phyloP scores from a whole-genome alignment of 176 grass and related monocot genomes.

The Rhynchospora pubera region DNA sequence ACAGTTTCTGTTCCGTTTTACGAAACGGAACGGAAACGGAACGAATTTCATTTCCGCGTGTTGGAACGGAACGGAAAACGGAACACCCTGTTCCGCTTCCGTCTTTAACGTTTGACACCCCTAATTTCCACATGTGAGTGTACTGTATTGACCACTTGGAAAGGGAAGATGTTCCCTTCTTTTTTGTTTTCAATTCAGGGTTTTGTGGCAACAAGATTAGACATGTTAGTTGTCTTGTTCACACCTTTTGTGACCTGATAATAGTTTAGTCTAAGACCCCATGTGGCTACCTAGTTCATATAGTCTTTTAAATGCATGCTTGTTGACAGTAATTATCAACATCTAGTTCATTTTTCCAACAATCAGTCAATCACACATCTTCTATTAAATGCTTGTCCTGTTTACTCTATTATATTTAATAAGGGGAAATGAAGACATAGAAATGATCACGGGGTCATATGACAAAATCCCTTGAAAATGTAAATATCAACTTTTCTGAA shows the following conservation, averaged over 20 bases:
- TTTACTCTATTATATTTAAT: neutral
- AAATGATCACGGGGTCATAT: neutral
- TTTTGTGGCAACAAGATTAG: constrained; percentile 5
- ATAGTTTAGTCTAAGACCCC: neutral
- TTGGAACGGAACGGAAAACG: too few relatives aligned
- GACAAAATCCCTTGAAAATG: neutral
- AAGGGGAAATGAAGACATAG: neutral
- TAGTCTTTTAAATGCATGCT: neutral
- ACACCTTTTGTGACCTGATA: constrained; percentile 12
- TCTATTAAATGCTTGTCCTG: neutral
- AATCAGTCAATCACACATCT: too few relatives aligned
- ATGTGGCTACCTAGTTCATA: neutral
- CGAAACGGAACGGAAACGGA: too few relatives aligned
- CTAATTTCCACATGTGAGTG: constrained; percentile 3
- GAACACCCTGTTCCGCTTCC: too few relatives aligned
- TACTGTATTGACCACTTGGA: constrained; percentile 21
- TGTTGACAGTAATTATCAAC: constrained; percentile 10
- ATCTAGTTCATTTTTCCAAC: neutral
- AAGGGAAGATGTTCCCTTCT: constrained; percentile 10
- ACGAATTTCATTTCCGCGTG: too few relatives aligned
- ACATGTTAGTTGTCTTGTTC: constrained; percentile 19
- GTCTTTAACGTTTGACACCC: too few relatives aligned
- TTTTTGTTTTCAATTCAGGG: constrained; percentile 4
- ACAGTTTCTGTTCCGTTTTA: too few relatives aligned
- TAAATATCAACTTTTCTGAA: neutral